Percentiles rank a stretch among this genome's conserved stretches.
Evolutionary conservation across 1,139 yeast species (phyloP).

Genomic region (Yarrowia galli): DNA sequence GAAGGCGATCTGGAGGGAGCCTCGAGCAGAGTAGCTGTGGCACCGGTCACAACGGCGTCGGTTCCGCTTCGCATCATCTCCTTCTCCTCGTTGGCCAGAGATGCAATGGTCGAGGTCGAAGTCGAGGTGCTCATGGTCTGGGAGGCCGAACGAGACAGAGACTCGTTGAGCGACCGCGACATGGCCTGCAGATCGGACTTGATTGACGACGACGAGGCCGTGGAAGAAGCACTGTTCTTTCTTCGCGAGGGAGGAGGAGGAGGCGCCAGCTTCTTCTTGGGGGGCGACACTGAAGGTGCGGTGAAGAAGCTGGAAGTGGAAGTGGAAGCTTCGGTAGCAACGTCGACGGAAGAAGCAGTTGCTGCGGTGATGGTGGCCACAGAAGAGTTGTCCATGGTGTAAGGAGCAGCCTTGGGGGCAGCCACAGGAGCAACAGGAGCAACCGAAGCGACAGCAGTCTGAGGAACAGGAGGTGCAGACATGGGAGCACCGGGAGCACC

Average conservation of each 20-base stretch:
- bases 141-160: constrained; percentile 9
- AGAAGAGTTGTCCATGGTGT: constrained; percentile 28
- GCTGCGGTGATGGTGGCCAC: constrained; percentile 14
- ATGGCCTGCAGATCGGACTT: constrained; percentile 33
- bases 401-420: neutral
- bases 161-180: constrained; percentile 32
- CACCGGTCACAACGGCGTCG: neutral
- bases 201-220: constrained; percentile 7
- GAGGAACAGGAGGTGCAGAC: constrained; percentile 6
- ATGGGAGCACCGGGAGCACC: too few relatives aligned
- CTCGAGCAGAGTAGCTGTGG: neutral
- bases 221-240: neutral
- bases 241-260: constrained; percentile 35
- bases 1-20: constrained; percentile 8
- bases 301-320: constrained; percentile 9
- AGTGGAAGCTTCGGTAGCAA: neutral
- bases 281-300: constrained; percentile 5
- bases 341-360: neutral
- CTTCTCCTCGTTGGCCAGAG: constrained; percentile 20
- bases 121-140: constrained; percentile 17
- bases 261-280: constrained; percentile 18
- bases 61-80: constrained; percentile 15
- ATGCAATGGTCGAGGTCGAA: constrained; percentile 18
- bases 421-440: too few relatives aligned
- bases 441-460: neutral